Percentiles rank a stretch among this genome's conserved stretches.
phyloP scores from a whole-genome alignment of 805 yeast genomes.

The Zygoascus bituminiphila region DNA sequence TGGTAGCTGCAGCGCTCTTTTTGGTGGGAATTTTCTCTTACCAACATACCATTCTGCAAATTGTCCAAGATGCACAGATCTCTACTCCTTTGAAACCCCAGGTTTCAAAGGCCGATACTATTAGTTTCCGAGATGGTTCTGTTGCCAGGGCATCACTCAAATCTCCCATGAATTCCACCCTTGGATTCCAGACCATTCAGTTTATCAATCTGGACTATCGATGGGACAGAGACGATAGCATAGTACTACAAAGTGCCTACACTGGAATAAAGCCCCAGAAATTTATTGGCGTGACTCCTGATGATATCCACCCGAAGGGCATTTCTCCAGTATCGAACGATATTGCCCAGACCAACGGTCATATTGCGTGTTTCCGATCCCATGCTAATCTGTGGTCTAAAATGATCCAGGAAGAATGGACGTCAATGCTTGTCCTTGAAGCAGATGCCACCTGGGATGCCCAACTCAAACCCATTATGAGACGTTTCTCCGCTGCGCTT shows the following conservation, averaged over 20 bases:
- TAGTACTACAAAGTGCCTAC: conserved; percentile 5
- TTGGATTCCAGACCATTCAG: conserved; percentile 11
- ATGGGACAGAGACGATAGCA: conserved; percentile 11
- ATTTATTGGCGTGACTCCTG: conserved; percentile 3
- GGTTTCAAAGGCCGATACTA: background rate
- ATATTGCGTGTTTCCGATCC: conserved; percentile 7
- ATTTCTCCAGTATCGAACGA: conserved; percentile 7
- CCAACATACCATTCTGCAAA: background rate
- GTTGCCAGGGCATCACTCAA: background rate
- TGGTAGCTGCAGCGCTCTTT: background rate
- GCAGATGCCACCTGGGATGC: conserved; percentile 12
- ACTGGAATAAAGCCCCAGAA: conserved; percentile 6
- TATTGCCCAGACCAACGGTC: background rate
- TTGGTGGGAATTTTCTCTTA: background rate
- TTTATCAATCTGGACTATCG: conserved; percentile 11
- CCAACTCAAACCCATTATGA: conserved; percentile 2
- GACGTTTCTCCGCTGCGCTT: background rate
- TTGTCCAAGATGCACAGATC: background rate
- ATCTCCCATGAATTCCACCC: conserved; percentile 9
- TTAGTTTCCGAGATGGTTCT: background rate
- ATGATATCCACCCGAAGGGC: conserved; percentile 2
- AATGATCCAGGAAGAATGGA: conserved; percentile 9
- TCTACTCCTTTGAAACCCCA: background rate
- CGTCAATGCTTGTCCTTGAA: conserved; percentile 5
- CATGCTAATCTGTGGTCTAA: conserved; percentile 9